Base-by-base conservation (phyloP, 2,329 filamentous ascomycete species). In the Calonectria crousiana region DNA sequence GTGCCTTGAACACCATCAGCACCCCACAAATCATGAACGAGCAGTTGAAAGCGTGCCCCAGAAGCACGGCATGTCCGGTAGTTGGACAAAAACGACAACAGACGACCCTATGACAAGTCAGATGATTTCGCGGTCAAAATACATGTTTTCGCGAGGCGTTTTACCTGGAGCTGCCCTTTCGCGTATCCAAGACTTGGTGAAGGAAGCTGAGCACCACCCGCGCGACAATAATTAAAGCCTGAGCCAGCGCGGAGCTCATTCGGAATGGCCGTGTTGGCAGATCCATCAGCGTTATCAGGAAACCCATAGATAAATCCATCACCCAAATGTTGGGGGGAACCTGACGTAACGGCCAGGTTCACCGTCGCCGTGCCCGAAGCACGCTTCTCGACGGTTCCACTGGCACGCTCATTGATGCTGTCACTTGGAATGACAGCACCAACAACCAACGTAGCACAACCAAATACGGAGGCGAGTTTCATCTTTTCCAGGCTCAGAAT, bases 81-180 rank as follows among this genome's bases (percentile, higher is more conserved):
- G 34, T 62, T 62, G 56, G 56, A 62, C 56, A 62, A 41, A 34
- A 62, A 62, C 9, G 56, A 62, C 56, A 62, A 41, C 34, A 62
- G 23, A 41, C 56, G 56, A 13, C 56, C 56, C 56, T 62, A 20
- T 2, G 9, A 4, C 13, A 28, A 11, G 38, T 62, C 26, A 23
- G 20, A 8, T 36, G 2, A 8, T 9, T 38, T 38, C 13, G 6
- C 16, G 20, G 18, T 13, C 6, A 5, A 62, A 20, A 20, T 18
- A 18, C 18, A 0, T 16, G 5, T 3, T 20, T 8, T 2, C 1
- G 2, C 34, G 28, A 10, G 44, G 3, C 4, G 9, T 47, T 18
- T 3, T 28, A 28, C 56, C 36, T 62, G 56, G 2, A 62, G 26
- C 10, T 62, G 56, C 2, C 56, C 56, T 41, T 62, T 62, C 8